Base-by-base conservation (phyloP, 1,139 yeast species). In the Saccharomyces pastorianus region DNA sequence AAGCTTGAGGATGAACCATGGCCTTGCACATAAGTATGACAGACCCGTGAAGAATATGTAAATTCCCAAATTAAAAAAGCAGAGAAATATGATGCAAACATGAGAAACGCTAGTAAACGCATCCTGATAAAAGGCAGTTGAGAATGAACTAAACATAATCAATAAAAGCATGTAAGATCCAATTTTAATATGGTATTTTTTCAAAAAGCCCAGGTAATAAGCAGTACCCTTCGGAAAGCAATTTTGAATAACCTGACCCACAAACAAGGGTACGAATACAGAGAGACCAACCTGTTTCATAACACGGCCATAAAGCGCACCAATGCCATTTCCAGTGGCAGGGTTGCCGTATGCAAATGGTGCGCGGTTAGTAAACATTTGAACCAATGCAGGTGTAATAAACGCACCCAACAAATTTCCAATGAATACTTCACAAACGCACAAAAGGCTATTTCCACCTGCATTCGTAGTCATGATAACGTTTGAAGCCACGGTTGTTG, bases 391-490 rank as follows among this genome's bases (percentile, higher is more conserved):
- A 0, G 96, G 96, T 0, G 96, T 86, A 28, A 90, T 75, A 63
- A 89, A 89, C 0, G 95, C 95, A 4, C 96, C 96, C 46, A 88
- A 66, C 50, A 89, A 67, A 65, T 90, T 89, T 2, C 96, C 96
- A 48, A 89, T 78, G 56, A 88, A 82, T 23, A 89, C 96, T 66
- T 88, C 96, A 69, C 95, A 85, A 13, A 88, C 73, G 25, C 96
- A 85, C 54, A 89, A 73, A 27, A 87, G 73, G 58, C 83, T 91
- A 68, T 88, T 88, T 6, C 96, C 96, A 61, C 84, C 83, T 0
- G 95, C 91, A 55, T 77, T 78, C 53, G 80, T 79, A n/a, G 97
- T 89, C 96, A 89, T 88, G 28, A 89, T 91, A 50, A 89, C 96
- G 67, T 89, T 89, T 4, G 91, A 89, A 0, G 93, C 83, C 20